phyloP scores from a whole-genome alignment of 2,329 filamentous ascomycete genomes.

The Colletotrichum kahawae region DNA sequence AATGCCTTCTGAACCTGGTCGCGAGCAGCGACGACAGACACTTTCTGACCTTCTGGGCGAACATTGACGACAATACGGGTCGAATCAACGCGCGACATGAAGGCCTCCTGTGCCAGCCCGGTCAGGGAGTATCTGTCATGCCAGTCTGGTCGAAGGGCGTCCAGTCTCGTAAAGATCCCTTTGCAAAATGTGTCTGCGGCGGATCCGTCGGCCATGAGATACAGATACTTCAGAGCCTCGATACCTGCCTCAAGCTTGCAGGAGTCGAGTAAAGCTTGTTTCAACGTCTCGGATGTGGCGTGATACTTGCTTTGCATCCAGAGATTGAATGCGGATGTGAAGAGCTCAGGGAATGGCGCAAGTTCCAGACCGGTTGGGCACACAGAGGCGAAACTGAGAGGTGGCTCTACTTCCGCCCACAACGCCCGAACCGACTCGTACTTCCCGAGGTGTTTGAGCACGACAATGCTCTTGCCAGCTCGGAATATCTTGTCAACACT shows the following conservation, averaged over 20 bases:
- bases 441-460: slow-evolving; percentile 75
- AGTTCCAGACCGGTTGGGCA: slow-evolving; percentile 54
- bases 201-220: slow-evolving; percentile 77
- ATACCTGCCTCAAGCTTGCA: slow-evolving; percentile 72
- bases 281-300: slow-evolving; percentile 70
- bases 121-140: slow-evolving; percentile 83
- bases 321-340: slow-evolving; percentile 71
- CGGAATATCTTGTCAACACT: slow-evolving; percentile 78
- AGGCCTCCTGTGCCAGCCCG: slow-evolving; percentile 76
- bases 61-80: slow-evolving; percentile 68
- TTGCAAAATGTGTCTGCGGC: slow-evolving; percentile 69
- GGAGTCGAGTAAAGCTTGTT: slow-evolving; percentile 68
- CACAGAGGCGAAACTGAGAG: slow-evolving; percentile 62
- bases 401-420: slow-evolving; percentile 43
- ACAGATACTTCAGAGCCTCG: slow-evolving; percentile 72
- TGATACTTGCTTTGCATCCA: slow-evolving; percentile 81
- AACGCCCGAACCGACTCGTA: slow-evolving; percentile 41
- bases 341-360: slow-evolving; percentile 76
- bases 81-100: slow-evolving; percentile 61
- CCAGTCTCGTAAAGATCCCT: slow-evolving; percentile 77
- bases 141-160: slow-evolving; percentile 67
- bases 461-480: slow-evolving; percentile 85
- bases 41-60: slow-evolving; percentile 41
- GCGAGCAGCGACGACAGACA: slow-evolving; percentile 47
- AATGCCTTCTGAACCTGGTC: slow-evolving; percentile 50